These are phyloP conservation scores for Salvia splendens DNA, from an alignment of 257 asterid species.

Conservation along the genomic window DNA sequence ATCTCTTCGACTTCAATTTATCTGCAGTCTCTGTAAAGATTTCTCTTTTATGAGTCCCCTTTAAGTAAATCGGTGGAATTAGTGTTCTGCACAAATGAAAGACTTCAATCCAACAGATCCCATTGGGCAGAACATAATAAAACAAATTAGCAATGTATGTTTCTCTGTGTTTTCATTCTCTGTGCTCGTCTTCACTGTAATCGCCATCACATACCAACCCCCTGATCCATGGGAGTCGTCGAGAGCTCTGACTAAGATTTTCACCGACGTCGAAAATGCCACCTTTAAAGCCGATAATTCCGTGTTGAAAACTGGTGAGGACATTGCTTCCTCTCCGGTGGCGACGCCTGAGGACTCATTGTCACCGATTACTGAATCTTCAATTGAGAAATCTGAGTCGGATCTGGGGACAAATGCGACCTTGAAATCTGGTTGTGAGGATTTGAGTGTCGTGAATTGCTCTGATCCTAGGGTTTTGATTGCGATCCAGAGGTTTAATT, in stretches of 20 bases:
- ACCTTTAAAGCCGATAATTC: constrained; percentile 80
- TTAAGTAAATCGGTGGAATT: constrained; percentile 19
- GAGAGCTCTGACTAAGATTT: constrained; percentile 80
- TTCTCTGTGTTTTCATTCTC: constrained; percentile 93
- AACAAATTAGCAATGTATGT: constrained; percentile 84
- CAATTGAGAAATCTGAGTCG: constrained; percentile 63
- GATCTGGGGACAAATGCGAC: constrained; percentile 42
- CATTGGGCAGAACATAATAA: constrained; percentile 81
- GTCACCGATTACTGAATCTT: constrained; percentile 57
- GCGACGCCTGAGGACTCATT: constrained; percentile 40
- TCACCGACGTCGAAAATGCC: constrained; percentile 80
- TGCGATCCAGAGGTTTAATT: constrained; percentile 74
- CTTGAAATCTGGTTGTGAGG: constrained; percentile 67
- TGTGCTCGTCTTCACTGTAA: constrained; percentile 76
- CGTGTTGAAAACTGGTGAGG: constrained; percentile 94
- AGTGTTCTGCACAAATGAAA: constrained; percentile 52
- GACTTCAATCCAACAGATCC: constrained; percentile 73
- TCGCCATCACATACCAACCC: constrained; percentile 96
- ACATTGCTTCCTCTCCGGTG: constrained; percentile 54
- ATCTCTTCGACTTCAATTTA: not conserved
- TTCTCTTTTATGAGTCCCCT: constrained; percentile 26
- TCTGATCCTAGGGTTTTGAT: constrained; percentile 73
- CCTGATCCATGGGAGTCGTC: constrained; percentile 99
- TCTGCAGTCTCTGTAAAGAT: not conserved
- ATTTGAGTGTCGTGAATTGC: constrained; percentile 59